Conservation (phyloP, 2,329 filamentous ascomycete species). For the Truncatella angustata region DNA sequence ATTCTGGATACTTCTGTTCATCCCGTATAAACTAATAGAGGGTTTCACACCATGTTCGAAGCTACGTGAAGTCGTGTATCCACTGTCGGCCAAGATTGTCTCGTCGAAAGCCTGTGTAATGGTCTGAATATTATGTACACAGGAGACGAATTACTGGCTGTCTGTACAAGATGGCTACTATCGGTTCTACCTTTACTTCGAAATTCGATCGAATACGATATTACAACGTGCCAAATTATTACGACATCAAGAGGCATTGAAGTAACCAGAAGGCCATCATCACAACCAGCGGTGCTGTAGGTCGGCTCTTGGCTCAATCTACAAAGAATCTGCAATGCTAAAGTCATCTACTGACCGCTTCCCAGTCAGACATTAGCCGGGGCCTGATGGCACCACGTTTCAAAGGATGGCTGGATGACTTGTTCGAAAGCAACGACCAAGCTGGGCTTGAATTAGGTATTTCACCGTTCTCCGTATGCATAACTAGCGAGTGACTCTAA, state of each 20-base stretch:
- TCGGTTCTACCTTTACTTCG: too few species aligned
- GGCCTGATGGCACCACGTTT: conserved; percentile 34
- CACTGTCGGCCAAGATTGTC: too few species aligned
- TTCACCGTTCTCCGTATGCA: background rate
- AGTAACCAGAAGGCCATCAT: conserved; percentile 32
- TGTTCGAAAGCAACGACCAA: conserved; percentile 36
- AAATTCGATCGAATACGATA: background rate
- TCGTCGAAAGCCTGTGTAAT: too few species aligned
- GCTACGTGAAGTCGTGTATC: too few species aligned
- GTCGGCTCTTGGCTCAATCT: too few species aligned
- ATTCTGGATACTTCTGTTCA: too few species aligned
- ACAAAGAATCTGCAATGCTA: too few species aligned
- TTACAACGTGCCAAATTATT: background rate
- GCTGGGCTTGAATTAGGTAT: conserved; percentile 31
- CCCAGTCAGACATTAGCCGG: conserved; percentile 45
- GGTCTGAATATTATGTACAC: too few species aligned
- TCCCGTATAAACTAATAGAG: too few species aligned
- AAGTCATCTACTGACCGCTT: background rate
- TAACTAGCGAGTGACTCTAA: background rate
- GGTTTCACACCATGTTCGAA: too few species aligned
- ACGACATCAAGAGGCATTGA: background rate
- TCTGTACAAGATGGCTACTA: too few species aligned
- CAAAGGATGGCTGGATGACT: conserved; percentile 30
- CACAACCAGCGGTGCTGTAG: conserved; percentile 38
- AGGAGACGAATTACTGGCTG: too few species aligned